Conservation (phyloP, 306 rosid genomes). For the Vachellia collinsii region DNA sequence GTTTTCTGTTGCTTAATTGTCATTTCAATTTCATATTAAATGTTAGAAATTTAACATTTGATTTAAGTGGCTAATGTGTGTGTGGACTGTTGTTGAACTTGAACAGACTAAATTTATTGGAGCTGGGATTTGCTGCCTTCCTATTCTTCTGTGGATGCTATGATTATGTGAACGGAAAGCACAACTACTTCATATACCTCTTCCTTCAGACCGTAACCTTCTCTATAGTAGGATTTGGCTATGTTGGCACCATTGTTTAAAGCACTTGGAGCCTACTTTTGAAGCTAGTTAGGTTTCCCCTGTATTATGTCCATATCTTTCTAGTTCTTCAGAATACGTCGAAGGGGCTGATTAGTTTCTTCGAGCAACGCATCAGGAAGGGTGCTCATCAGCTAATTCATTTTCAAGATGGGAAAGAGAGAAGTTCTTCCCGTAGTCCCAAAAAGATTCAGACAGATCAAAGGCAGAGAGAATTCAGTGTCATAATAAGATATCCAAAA, state of each 20-base stretch:
- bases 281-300: conserved; percentile 32
- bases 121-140: conserved; percentile 83
- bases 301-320: conserved; percentile 35
- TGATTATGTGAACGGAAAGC: conserved; percentile 77
- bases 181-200: conserved; percentile 84
- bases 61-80: neutral
- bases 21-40: neutral
- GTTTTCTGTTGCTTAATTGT: neutral
- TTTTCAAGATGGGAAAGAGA: conserved; percentile 40
- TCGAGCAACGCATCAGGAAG: conserved; percentile 33
- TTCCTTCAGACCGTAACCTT: conserved; percentile 82
- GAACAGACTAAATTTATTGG: conserved; percentile 69
- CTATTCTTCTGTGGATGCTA: conserved; percentile 88
- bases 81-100: conserved; percentile 11
- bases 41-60: neutral
- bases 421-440: conserved; percentile 39
- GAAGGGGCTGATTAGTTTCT: neutral
- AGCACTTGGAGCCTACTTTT: conserved; percentile 41
- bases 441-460: conserved; percentile 25
- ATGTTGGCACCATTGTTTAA: conserved; percentile 80
- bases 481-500: conserved; percentile 29
- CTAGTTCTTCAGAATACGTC: conserved; percentile 35
- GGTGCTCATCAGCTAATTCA: conserved; percentile 35
- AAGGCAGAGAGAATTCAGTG: conserved; percentile 12
- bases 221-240: conserved; percentile 78